These are phyloP conservation scores for Stemphylium lycopersici DNA, from an alignment of 2,329 filamentous ascomycete species.

Conservation along the genomic window DNA sequence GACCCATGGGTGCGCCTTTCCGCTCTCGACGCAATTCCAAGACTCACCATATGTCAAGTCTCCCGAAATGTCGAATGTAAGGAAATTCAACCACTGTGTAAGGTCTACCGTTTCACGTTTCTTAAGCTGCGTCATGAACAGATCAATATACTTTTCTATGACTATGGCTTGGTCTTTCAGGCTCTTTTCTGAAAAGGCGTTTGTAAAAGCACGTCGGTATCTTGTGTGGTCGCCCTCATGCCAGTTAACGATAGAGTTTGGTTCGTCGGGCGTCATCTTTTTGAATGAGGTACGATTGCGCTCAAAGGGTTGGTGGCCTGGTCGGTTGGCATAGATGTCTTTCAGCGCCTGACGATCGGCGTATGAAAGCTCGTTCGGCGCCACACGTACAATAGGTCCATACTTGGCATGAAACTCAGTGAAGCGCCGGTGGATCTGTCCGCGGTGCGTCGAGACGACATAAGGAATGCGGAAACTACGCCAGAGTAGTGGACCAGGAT, in stretches of 20 bases:
- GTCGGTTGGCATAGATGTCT: conserved; percentile 37
- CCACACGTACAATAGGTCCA: conserved; percentile 36
- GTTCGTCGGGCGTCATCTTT: conserved; percentile 32
- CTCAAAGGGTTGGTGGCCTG: conserved; percentile 30
- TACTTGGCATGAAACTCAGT: conserved; percentile 34
- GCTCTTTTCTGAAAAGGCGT: conserved; percentile 37
- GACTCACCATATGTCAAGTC: conserved; percentile 61
- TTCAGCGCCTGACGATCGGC: conserved; percentile 33
- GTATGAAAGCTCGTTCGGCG: conserved; percentile 40
- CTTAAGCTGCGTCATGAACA: conserved; percentile 30
- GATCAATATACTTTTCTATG: conserved; percentile 32
- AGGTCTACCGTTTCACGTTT: conserved; percentile 25
- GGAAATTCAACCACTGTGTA: conserved; percentile 21
- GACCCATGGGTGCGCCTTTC: conserved; percentile 50
- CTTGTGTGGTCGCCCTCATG: conserved; percentile 32
- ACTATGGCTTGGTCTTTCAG: conserved; percentile 32
- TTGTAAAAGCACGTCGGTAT: conserved; percentile 33
- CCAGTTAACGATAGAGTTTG: conserved; percentile 32
- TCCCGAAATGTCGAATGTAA: conserved; percentile 43
- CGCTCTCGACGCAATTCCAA: conserved; percentile 48
- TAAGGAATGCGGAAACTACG: conserved; percentile 34
- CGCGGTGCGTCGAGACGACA: conserved; percentile 34
- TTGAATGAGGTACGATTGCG: conserved; percentile 35
- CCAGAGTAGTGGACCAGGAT: conserved; percentile 40
- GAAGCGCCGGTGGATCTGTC: conserved; percentile 31